Percentiles rank a stretch among this genome's conserved stretches.
Conservation (phyloP, 169 alveolate genomes). For the Fabrea salina region DNA sequence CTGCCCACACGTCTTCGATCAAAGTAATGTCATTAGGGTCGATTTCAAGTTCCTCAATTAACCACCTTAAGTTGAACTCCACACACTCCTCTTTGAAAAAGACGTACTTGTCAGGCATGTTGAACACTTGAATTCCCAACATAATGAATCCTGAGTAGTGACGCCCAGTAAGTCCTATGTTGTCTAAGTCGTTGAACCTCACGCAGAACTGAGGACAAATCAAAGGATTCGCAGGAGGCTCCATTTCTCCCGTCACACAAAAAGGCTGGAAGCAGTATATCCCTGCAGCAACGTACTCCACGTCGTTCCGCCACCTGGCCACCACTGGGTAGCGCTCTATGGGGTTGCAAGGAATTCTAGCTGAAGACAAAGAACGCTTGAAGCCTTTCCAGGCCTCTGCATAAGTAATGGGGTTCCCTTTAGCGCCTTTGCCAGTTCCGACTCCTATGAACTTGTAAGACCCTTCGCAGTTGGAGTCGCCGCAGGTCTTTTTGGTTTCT, state of each 20-base stretch:
- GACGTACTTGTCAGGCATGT: constrained; percentile 73
- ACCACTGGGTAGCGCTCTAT: constrained; percentile 85
- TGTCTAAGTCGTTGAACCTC: constrained; percentile 85
- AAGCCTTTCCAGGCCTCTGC: constrained; percentile 86
- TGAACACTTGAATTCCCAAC: constrained; percentile 85
- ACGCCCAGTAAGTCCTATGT: constrained; percentile 86
- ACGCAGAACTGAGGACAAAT: constrained; percentile 85
- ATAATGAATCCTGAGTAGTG: constrained; percentile 86
- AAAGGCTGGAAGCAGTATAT: constrained; percentile 87
- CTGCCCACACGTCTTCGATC: constrained; percentile 90
- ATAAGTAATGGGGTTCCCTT: constrained; percentile 69
- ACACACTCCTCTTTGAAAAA: constrained; percentile 85
- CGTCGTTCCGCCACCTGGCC: constrained; percentile 89
- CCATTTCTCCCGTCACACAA: constrained; percentile 87
- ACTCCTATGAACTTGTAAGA: constrained; percentile 77
- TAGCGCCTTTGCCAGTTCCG: constrained; percentile 72
- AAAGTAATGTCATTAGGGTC: constrained; percentile 82
- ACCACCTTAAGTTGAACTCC: constrained; percentile 85
- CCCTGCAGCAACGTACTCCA: constrained; percentile 88
- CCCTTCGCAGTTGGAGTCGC: constrained; percentile 84
- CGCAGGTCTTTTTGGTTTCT: constrained; percentile 71
- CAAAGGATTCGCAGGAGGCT: constrained; percentile 88
- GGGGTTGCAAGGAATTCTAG: constrained; percentile 80
- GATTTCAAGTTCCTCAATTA: constrained; percentile 75
- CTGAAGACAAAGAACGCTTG: constrained; percentile 62